These are phyloP conservation scores for Pichia occidentalis DNA, from an alignment of 805 yeast species.

Conservation along the genomic window DNA sequence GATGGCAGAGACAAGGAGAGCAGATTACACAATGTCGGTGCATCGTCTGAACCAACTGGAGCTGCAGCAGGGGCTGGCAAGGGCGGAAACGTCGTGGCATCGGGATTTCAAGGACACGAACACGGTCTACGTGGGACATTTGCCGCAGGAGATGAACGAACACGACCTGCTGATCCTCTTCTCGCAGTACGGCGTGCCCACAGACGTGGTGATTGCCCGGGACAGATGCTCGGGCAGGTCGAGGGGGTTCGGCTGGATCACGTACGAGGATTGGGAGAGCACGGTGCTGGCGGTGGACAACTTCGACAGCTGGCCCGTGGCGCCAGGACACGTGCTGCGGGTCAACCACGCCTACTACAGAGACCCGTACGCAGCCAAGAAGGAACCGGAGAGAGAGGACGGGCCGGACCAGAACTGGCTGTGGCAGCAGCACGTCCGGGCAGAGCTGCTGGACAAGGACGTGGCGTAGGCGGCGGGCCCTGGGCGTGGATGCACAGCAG, in stretches of 20 bases:
- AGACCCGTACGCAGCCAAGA: slow-evolving; percentile 24
- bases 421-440: slow-evolving; percentile 25
- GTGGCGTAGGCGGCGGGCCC: slow-evolving; percentile 24
- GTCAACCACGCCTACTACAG: slow-evolving; percentile 71
- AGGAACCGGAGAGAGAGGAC: slow-evolving; percentile 42
- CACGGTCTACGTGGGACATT: slow-evolving; percentile 68
- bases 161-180: slow-evolving; percentile 72
- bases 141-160: slow-evolving; percentile 61
- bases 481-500: background rate
- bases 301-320: slow-evolving; percentile 54
- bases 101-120: slow-evolving; percentile 72
- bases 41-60: slow-evolving; percentile 61
- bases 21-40: slow-evolving; percentile 33
- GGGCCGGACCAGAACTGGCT: slow-evolving; percentile 24
- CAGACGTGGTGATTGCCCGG: slow-evolving; percentile 61
- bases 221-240: slow-evolving; percentile 61
- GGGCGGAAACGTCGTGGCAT: slow-evolving; percentile 79
- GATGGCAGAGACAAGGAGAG: too few species aligned
- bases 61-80: slow-evolving; percentile 53
- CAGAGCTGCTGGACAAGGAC: slow-evolving; percentile 42
- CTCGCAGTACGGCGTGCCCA: slow-evolving; percentile 86
- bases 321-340: slow-evolving; percentile 42
- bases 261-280: slow-evolving; percentile 75
- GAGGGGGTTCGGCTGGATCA: slow-evolving; percentile 72
- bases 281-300: slow-evolving; percentile 86